Evolutionary conservation across 2,329 filamentous ascomycete genomes (phyloP).

Genomic region (Hortaea werneckii): DNA sequence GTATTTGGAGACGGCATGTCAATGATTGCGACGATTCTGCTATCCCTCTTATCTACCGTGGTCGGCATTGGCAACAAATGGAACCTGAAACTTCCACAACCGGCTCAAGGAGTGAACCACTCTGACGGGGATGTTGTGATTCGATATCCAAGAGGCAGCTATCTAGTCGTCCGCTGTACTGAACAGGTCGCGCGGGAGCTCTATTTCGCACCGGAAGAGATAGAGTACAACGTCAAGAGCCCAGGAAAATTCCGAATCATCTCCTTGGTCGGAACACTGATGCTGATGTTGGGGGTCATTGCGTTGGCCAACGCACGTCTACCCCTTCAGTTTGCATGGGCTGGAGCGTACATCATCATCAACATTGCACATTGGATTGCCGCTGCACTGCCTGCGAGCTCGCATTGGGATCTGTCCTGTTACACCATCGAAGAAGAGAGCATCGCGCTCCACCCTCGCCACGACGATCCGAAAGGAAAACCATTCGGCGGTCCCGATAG

Average conservation of each 20-base stretch:
- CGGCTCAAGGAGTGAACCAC: slow-evolving; percentile 26
- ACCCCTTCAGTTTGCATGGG: slow-evolving; percentile 40
- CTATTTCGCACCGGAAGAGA: slow-evolving; percentile 42
- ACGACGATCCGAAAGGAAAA: too few species aligned
- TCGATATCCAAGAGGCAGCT: slow-evolving; percentile 41
- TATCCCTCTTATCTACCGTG: slow-evolving; percentile 40
- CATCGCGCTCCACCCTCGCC: slow-evolving; percentile 5
- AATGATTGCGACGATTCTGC: slow-evolving; percentile 36
- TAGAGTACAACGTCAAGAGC: slow-evolving; percentile 35
- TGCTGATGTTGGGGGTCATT: slow-evolving; percentile 45
- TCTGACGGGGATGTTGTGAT: slow-evolving; percentile 35
- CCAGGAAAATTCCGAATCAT: slow-evolving; percentile 35
- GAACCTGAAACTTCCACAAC: slow-evolving; percentile 33
- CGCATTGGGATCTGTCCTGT: slow-evolving; percentile 40
- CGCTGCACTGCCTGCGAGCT: slow-evolving; percentile 36
- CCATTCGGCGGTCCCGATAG: slow-evolving; percentile 20
- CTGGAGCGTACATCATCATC: slow-evolving; percentile 39
- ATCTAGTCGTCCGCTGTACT: slow-evolving; percentile 39
- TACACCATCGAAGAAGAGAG: slow-evolving; percentile 33
- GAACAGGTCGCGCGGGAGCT: slow-evolving; percentile 42
- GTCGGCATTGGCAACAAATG: slow-evolving; percentile 43
- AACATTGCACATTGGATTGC: slow-evolving; percentile 43
- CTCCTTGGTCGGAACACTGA: slow-evolving; percentile 39
- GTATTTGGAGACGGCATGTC: slow-evolving; percentile 41
- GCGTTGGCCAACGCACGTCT: slow-evolving; percentile 40